Conservation (phyloP, 345 rosid species). For the Clarkia xantiana region DNA sequence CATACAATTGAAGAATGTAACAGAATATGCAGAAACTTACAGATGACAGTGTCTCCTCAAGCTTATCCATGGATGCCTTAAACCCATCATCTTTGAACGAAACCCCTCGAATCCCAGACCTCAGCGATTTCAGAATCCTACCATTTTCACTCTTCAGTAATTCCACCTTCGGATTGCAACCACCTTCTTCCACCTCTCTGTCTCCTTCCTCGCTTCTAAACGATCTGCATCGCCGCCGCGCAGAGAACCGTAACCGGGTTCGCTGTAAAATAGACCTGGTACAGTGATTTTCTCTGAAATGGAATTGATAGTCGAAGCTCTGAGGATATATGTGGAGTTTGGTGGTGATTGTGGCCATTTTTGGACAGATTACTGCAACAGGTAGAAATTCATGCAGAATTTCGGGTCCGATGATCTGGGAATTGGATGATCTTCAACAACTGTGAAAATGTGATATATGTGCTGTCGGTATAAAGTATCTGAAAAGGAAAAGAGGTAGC, state of each 20-base stretch:
- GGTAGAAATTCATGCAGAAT: slow-evolving; percentile 16
- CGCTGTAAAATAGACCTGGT: slow-evolving; percentile 15
- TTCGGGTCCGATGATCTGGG: neutral
- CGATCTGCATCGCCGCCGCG: slow-evolving; percentile 27
- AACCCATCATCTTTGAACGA: slow-evolving; percentile 8
- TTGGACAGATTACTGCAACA: neutral
- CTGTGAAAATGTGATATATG: neutral
- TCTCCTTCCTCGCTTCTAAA: slow-evolving; percentile 38
- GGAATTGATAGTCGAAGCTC: slow-evolving; percentile 17
- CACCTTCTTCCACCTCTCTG: slow-evolving; percentile 15
- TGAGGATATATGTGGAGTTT: slow-evolving; percentile 40
- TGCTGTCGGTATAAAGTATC: neutral
- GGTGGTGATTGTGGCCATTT: slow-evolving; percentile 37
- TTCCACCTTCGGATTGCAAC: slow-evolving; percentile 18
- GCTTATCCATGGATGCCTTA: slow-evolving; percentile 4
- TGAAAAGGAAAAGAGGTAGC: too few species aligned
- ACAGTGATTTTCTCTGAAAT: slow-evolving; percentile 21
- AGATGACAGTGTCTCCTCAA: slow-evolving; percentile 10
- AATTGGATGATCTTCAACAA: neutral
- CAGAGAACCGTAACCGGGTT: slow-evolving; percentile 12
- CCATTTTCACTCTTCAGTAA: slow-evolving; percentile 14
- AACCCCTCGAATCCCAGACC: slow-evolving; percentile 2
- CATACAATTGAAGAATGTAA: neutral
- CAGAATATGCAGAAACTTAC: slow-evolving; percentile 6
- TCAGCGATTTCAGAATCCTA: slow-evolving; percentile 27